Percentiles rank a stretch among this genome's conserved stretches.
These are phyloP conservation scores for Exophiala sp. DNA, from an alignment of 2,329 filamentous ascomycete species.

Conservation along the genomic window DNA sequence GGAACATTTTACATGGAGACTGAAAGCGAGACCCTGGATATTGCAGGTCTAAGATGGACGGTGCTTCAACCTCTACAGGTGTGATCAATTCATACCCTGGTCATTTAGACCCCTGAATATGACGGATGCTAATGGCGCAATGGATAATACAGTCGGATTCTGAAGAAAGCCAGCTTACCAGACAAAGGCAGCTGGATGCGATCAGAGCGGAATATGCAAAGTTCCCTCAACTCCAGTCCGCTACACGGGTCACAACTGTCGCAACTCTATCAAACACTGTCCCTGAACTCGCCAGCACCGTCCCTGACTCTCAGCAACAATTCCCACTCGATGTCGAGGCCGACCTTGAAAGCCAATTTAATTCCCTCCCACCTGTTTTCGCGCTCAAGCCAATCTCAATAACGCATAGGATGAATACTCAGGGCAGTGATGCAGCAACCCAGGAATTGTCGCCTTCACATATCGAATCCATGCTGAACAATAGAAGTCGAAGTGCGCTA, in stretches of 20 bases:
- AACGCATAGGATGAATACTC: conserved; percentile 33
- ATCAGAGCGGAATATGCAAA: conserved; percentile 4
- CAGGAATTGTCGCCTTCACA: conserved; percentile 43
- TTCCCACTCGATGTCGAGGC: conserved; percentile 11
- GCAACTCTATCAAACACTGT: conserved; percentile 7
- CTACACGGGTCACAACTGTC: conserved; percentile 2
- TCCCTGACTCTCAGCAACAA: conserved; percentile 24
- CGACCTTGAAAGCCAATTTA: conserved; percentile 8
- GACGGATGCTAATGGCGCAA: conserved; percentile 18
- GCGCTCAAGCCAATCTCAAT: background rate
- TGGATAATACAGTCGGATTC: conserved; percentile 15
- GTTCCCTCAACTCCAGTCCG: background rate
- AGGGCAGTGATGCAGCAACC: conserved; percentile 38
- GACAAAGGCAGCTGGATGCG: conserved; percentile 2
- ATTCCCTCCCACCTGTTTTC: conserved; percentile 3
- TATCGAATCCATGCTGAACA: conserved; percentile 37
- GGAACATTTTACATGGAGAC: conserved; percentile 12
- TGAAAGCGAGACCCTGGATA: conserved; percentile 22
- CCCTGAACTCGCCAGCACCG: conserved; percentile 22
- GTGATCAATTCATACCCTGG: conserved; percentile 1
- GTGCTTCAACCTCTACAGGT: conserved; percentile 14
- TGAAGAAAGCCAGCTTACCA: conserved; percentile 5
- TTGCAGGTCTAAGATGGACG: conserved; percentile 10
- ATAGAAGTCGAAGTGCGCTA: conserved; percentile 32
- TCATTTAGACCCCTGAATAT: conserved; percentile 1